phyloP scores from a whole-genome alignment of 208 protist genomes.

The Wallacemonas rigidus region DNA sequence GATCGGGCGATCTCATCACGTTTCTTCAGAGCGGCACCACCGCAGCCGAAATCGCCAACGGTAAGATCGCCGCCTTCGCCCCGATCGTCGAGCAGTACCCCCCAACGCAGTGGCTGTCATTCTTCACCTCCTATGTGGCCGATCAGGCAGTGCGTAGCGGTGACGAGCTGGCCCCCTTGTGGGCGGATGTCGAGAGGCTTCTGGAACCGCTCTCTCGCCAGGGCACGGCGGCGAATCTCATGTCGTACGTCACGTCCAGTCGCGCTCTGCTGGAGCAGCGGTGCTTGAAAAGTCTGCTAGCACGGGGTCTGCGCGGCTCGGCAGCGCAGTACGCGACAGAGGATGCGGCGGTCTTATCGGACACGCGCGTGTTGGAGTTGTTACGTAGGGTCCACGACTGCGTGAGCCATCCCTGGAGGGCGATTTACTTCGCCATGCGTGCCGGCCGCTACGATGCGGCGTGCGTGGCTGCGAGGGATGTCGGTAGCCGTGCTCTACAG shows the following conservation, averaged over 20 bases:
- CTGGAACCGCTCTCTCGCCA: conserved; percentile 46
- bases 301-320: conserved; percentile 31
- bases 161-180: conserved; percentile 60
- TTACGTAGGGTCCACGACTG: conserved; percentile 40
- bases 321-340: conserved; percentile 28
- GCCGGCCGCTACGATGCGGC: conserved; percentile 81
- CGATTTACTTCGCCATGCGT: conserved; percentile 74
- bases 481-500: conserved; percentile 44
- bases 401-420: conserved; percentile 50
- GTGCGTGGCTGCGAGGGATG: conserved; percentile 32
- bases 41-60: conserved; percentile 42
- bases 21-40: conserved; percentile 44
- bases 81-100: conserved; percentile 54
- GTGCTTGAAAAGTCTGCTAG: conserved; percentile 48
- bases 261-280: conserved; percentile 71
- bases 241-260: conserved; percentile 69
- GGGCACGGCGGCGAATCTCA: conserved; percentile 38
- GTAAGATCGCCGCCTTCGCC: conserved; percentile 58
- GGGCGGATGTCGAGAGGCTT: conserved; percentile 52
- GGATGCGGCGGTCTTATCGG: conserved; percentile 58
- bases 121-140: conserved; percentile 50
- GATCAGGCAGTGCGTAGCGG: conserved; percentile 39
- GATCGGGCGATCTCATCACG: conserved; percentile 22
- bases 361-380: conserved; percentile 50
- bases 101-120: conserved; percentile 53